These are phyloP conservation scores for Luffa aegyptiaca DNA, from an alignment of 306 rosid species.

Conservation along the genomic window DNA sequence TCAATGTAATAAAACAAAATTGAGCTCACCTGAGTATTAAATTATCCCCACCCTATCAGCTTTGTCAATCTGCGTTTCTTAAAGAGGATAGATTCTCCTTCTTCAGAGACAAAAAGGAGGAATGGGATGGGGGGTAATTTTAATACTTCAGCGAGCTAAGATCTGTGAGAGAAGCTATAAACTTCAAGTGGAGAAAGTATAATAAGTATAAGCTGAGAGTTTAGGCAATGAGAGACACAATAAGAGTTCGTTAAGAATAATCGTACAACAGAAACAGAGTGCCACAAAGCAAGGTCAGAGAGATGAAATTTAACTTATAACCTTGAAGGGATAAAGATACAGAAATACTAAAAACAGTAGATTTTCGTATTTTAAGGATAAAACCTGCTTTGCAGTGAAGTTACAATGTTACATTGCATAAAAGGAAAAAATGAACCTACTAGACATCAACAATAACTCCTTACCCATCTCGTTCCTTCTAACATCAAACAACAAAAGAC, in stretches of 20 bases:
- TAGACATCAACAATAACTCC: neutral
- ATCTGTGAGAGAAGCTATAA: neutral
- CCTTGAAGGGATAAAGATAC: neutral
- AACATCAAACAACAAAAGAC: neutral
- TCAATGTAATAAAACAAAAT: neutral
- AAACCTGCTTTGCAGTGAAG: constrained; percentile 5
- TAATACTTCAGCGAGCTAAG: neutral
- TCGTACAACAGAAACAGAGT: neutral
- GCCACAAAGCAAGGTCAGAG: neutral
- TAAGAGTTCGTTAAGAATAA: neutral
- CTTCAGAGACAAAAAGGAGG: neutral
- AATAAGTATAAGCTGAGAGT: neutral
- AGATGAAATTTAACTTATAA: neutral
- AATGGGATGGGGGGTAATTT: neutral
- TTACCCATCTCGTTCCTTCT: constrained; percentile 2
- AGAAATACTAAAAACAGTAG: neutral
- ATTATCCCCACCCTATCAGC: constrained; percentile 5
- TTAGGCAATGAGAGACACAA: neutral
- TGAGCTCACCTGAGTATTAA: neutral
- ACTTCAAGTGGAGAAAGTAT: neutral
- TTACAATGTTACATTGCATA: constrained; percentile 5
- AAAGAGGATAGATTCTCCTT: neutral
- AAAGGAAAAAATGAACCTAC: neutral
- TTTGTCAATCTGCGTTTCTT: neutral
- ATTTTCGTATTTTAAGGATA: neutral